These are phyloP conservation scores for Yamagishiella unicocca DNA, from an alignment of 139 green algal species.

Conservation along the genomic window DNA sequence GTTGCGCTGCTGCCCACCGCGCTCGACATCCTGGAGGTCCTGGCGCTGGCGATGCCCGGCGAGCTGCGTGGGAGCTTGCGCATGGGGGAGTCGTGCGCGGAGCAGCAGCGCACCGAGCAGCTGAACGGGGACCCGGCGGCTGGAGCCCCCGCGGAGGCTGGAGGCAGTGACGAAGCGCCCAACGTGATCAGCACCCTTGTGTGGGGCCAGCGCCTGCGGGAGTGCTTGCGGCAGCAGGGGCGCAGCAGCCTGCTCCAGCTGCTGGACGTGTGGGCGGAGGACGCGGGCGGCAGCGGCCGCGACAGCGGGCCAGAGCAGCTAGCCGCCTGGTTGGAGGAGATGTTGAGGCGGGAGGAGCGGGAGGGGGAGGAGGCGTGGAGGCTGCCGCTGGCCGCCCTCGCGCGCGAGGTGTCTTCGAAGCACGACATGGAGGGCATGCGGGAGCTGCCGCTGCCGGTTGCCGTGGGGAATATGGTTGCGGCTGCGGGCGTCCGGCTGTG, in stretches of 20 bases:
- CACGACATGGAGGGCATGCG: neutral
- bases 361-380: neutral
- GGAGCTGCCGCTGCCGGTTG: neutral
- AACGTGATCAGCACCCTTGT: no score
- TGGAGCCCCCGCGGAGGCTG: no score
- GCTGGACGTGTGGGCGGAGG: neutral
- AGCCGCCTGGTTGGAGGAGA: neutral
- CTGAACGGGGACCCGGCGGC: no score
- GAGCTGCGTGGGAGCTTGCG: neutral
- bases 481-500: neutral
- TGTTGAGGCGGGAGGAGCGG: neutral
- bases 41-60: neutral
- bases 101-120: neutral
- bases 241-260: neutral
- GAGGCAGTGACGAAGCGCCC: no score
- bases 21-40: conserved; percentile 12
- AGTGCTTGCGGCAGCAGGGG: neutral
- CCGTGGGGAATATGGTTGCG: neutral
- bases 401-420: neutral
- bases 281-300: no score
- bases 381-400: neutral
- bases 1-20: neutral
- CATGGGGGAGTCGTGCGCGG: neutral
- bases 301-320: neutral
- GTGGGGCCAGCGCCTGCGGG: no score